phyloP scores from a whole-genome alignment of 2,329 filamentous ascomycete genomes.

The Xylariaceae sp. region DNA sequence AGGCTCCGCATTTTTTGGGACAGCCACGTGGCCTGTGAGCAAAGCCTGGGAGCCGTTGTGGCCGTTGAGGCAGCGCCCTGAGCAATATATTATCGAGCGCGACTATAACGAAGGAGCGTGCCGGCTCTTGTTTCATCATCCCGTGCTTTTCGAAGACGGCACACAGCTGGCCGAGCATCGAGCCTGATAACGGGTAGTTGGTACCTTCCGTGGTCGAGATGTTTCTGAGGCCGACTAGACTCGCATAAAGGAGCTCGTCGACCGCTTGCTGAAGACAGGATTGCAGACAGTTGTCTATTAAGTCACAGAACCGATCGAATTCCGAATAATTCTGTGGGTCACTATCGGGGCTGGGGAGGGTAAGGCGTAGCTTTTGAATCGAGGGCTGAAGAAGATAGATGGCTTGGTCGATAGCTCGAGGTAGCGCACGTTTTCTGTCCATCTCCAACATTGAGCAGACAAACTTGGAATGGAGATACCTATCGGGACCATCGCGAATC shows the following conservation, averaged over 20 bases:
- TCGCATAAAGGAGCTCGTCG: slow-evolving; percentile 6
- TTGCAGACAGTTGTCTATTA: slow-evolving; percentile 4
- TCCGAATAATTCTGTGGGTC: background rate
- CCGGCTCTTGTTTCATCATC: slow-evolving; percentile 2
- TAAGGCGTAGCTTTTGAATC: background rate
- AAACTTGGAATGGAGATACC: slow-evolving; percentile 2
- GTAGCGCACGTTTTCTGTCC: slow-evolving; percentile 1
- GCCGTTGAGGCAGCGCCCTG: slow-evolving; percentile 2
- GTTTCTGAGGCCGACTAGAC: background rate
- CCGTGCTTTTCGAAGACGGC: slow-evolving; percentile 6
- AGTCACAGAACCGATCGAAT: slow-evolving; percentile 1
- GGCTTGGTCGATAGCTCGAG: slow-evolving; percentile 1
- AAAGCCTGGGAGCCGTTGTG: background rate
- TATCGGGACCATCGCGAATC: slow-evolving; percentile 1
- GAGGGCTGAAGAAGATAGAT: background rate
- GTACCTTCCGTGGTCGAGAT: background rate
- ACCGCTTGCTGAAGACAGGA: slow-evolving; percentile 5
- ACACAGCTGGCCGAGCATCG: slow-evolving; percentile 2
- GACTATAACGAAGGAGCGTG: slow-evolving; percentile 8
- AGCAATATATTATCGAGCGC: slow-evolving; percentile 10
- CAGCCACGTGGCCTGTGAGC: slow-evolving; percentile 1
- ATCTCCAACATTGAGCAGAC: slow-evolving; percentile 10
- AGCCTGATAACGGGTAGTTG: background rate
- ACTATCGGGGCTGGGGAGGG: background rate
- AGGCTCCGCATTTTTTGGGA: background rate